Percentiles rank a stretch among this genome's conserved stretches.
These are phyloP conservation scores for Tothia fuscella DNA, from an alignment of 2,329 filamentous ascomycete genomes.

Conservation along the genomic window DNA sequence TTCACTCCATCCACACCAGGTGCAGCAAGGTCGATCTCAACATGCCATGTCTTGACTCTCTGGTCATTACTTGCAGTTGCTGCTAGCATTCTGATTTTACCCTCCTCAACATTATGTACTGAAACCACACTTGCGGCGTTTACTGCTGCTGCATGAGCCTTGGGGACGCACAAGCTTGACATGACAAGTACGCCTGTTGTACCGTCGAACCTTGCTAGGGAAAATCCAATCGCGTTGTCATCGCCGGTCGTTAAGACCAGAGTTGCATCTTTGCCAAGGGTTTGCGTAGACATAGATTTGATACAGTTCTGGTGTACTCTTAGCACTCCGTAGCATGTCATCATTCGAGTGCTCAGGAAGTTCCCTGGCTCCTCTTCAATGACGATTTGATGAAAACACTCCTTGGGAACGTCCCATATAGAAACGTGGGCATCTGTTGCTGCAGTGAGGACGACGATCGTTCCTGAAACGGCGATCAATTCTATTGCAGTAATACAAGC, in stretches of 20 bases:
- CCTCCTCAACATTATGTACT: background rate
- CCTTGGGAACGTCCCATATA: slow-evolving; percentile 37
- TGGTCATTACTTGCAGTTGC: slow-evolving; percentile 36
- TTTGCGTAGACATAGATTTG: slow-evolving; percentile 40
- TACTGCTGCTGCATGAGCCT: slow-evolving; percentile 61
- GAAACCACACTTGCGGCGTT: slow-evolving; percentile 39
- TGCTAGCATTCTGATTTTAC: slow-evolving; percentile 12
- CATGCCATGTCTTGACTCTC: slow-evolving; percentile 34
- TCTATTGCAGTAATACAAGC: slow-evolving; percentile 58
- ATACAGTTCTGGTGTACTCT: slow-evolving; percentile 65
- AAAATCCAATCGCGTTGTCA: slow-evolving; percentile 65
- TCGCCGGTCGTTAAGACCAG: slow-evolving; percentile 71
- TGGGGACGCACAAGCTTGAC: slow-evolving; percentile 33
- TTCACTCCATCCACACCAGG: slow-evolving; percentile 19
- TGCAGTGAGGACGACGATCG: slow-evolving; percentile 46
- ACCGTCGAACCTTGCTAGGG: slow-evolving; percentile 26
- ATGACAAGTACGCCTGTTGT: slow-evolving; percentile 11
- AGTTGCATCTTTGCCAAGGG: slow-evolving; percentile 23
- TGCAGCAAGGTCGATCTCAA: slow-evolving; percentile 16
- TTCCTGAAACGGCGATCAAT: slow-evolving; percentile 18
- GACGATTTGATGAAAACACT: no score
- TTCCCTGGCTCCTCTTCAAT: no score
- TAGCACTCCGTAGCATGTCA: slow-evolving; percentile 5
- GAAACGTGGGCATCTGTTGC: slow-evolving; percentile 72
- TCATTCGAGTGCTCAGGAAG: background rate